Percentiles rank a stretch among this genome's conserved stretches.
phyloP scores from a whole-genome alignment of 805 yeast species.

The Phaffomyces antillensis region DNA sequence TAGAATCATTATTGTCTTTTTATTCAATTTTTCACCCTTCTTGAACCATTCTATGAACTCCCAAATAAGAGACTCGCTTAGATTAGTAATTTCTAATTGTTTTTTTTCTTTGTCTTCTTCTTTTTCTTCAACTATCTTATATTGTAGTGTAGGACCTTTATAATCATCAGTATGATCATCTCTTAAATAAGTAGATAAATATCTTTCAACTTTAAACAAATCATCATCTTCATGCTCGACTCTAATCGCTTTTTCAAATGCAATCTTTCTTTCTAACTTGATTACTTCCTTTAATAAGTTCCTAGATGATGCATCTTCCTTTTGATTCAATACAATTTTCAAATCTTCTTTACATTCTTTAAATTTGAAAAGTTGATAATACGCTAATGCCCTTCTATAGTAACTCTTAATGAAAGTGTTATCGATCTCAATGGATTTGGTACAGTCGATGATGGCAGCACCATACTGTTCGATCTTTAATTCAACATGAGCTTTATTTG shows the following conservation, averaged over 20 bases:
- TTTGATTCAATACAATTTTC: constrained; percentile 47
- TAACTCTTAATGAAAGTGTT: constrained; percentile 68
- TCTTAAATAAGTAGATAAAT: constrained; percentile 1
- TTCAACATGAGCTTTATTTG: constrained; percentile 88
- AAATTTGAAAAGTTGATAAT: constrained; percentile 68
- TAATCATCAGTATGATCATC: constrained; percentile 41
- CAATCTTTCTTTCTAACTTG: constrained; percentile 59
- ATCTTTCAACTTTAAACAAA: constrained; percentile 19
- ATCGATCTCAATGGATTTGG: constrained; percentile 61
- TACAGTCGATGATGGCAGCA: constrained; percentile 72
- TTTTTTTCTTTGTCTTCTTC: constrained; percentile 17
- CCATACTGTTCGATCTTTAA: constrained; percentile 85
- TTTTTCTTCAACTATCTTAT: constrained; percentile 23
- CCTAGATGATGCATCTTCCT: constrained; percentile 59
- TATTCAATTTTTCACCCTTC: constrained; percentile 68
- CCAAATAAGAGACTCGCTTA: constrained; percentile 50
- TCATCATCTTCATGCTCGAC: constrained; percentile 57
- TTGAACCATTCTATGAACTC: constrained; percentile 66
- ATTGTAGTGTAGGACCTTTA: constrained; percentile 49
- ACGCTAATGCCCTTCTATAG: constrained; percentile 80
- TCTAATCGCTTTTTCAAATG: constrained; percentile 83
- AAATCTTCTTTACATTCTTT: constrained; percentile 69
- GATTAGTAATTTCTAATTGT: constrained; percentile 17
- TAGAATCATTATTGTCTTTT: constrained; percentile 76
- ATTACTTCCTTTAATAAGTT: constrained; percentile 56